These are phyloP conservation scores for Penicillium riverlandense DNA, from an alignment of 495 filamentous ascomycete genomes.

Conservation along the genomic window DNA sequence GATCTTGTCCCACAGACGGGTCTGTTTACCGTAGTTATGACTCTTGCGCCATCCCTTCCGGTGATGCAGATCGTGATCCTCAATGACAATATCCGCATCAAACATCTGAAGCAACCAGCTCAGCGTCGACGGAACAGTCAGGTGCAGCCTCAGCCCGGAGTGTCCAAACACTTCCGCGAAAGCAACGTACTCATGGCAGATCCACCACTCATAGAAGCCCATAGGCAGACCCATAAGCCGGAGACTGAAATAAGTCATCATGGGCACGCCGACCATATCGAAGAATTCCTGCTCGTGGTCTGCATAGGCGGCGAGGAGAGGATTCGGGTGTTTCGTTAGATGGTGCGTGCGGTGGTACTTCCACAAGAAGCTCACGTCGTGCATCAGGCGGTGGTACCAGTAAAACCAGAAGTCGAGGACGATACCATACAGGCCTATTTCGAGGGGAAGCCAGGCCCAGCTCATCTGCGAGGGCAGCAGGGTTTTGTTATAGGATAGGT, in stretches of 20 bases:
- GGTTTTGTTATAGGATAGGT: conserved; percentile 18
- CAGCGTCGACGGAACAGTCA: conserved; percentile 27
- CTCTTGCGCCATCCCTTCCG: conserved; percentile 39
- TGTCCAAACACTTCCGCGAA: conserved; percentile 36
- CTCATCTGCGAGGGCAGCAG: conserved; percentile 37
- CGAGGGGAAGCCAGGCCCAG: conserved; percentile 29
- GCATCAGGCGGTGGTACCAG: conserved; percentile 37
- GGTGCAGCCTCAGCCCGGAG: conserved; percentile 28
- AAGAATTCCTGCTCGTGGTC: conserved; percentile 39
- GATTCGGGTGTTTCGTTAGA: conserved; percentile 38
- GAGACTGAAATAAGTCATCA: conserved; percentile 29
- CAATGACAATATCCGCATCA: conserved; percentile 32
- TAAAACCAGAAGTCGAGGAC: conserved; percentile 42
- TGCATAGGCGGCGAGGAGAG: conserved; percentile 33
- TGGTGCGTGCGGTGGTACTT: conserved; percentile 39
- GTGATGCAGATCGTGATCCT: conserved; percentile 39
- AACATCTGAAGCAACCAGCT: conserved; percentile 29
- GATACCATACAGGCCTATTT: conserved; percentile 34
- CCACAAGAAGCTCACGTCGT: conserved; percentile 33
- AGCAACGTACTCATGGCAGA: conserved; percentile 34
- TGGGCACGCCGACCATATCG: conserved; percentile 33
- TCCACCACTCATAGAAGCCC: conserved; percentile 40
- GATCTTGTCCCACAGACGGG: conserved; percentile 33
- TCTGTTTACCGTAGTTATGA: conserved; percentile 40
- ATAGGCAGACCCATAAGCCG: conserved; percentile 26